phyloP scores from a whole-genome alignment of 352 stramenopile genomes.

The Pythium guiyangense region DNA sequence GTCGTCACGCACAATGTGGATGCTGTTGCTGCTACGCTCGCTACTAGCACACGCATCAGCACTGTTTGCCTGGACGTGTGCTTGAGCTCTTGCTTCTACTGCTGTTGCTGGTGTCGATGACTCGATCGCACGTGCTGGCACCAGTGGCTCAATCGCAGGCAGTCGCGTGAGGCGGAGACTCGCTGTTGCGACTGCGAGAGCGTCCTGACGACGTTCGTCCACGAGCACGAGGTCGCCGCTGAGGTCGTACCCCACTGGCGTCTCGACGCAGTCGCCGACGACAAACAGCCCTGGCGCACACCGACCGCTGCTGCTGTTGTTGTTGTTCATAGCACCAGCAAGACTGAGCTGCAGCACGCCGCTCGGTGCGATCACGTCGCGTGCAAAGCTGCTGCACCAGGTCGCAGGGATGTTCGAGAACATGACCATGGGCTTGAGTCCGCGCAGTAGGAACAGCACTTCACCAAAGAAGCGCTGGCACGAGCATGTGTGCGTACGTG shows the following conservation, averaged over 20 bases:
- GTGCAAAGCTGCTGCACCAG: conserved; percentile 47
- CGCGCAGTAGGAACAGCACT: conserved; percentile 56
- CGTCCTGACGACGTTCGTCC: conserved; percentile 21
- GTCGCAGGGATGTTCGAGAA: conserved; percentile 55
- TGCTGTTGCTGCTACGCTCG: no score
- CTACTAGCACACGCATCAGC: neutral
- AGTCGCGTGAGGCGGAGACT: conserved; percentile 11
- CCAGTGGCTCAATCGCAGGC: neutral
- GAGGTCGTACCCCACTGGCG: no score
- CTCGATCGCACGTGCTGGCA: neutral
- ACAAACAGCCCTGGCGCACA: no score
- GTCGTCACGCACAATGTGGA: conserved; percentile 26
- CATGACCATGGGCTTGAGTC: conserved; percentile 59
- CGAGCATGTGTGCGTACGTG: neutral
- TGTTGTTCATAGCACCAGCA: no score
- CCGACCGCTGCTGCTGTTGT: no score
- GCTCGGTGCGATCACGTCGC: no score
- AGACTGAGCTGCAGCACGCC: no score
- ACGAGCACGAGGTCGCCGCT: no score
- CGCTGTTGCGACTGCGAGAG: conserved; percentile 14
- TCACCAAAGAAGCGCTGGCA: conserved; percentile 60
- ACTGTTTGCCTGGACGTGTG: neutral
- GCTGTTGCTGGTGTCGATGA: neutral
- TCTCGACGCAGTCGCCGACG: no score
- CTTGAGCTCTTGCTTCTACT: neutral